Percentiles rank a stretch among this genome's conserved stretches.
Conservation (phyloP, 1,284 basidiomycete species). For the Thelephora terrestris region DNA sequence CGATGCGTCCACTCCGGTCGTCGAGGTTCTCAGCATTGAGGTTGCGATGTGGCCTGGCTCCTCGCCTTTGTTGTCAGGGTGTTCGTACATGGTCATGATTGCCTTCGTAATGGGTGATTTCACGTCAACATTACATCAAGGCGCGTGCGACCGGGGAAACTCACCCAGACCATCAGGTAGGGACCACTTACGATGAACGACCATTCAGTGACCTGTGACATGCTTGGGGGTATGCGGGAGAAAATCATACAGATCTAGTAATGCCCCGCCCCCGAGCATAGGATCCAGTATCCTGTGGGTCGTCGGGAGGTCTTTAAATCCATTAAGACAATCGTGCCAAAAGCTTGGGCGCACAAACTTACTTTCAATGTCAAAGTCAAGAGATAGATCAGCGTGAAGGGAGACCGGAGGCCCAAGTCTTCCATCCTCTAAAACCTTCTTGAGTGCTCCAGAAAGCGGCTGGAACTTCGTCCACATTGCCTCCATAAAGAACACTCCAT, state of each 20-base stretch:
- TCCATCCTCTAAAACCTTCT: slow-evolving; percentile 52
- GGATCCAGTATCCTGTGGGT: slow-evolving; percentile 78
- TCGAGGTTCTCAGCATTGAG: slow-evolving; percentile 61
- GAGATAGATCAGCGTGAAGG: slow-evolving; percentile 66
- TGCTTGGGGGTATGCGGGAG: too few species aligned
- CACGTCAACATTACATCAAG: neutral
- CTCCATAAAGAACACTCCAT: slow-evolving; percentile 84
- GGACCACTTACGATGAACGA: slow-evolving; percentile 38
- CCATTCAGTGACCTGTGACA: neutral
- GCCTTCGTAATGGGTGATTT: slow-evolving; percentile 30
- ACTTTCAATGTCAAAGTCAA: slow-evolving; percentile 65
- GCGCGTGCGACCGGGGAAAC: slow-evolving; percentile 7
- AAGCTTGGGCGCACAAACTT: slow-evolving; percentile 19
- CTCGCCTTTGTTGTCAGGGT: slow-evolving; percentile 53
- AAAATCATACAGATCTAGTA: slow-evolving; percentile 62
- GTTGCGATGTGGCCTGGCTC: slow-evolving; percentile 48
- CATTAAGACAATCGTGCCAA: neutral
- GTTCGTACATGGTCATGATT: slow-evolving; percentile 71
- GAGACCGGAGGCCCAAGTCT: slow-evolving; percentile 53
- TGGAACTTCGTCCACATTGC: slow-evolving; percentile 78
- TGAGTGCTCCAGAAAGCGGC: slow-evolving; percentile 56
- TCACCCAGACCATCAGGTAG: slow-evolving; percentile 75
- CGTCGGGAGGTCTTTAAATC: slow-evolving; percentile 43
- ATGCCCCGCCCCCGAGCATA: slow-evolving; percentile 70
- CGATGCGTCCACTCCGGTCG: slow-evolving; percentile 73